These are phyloP conservation scores for Lactarius psammicola DNA, from an alignment of 768 basidiomycete genomes.

Conservation along the genomic window DNA sequence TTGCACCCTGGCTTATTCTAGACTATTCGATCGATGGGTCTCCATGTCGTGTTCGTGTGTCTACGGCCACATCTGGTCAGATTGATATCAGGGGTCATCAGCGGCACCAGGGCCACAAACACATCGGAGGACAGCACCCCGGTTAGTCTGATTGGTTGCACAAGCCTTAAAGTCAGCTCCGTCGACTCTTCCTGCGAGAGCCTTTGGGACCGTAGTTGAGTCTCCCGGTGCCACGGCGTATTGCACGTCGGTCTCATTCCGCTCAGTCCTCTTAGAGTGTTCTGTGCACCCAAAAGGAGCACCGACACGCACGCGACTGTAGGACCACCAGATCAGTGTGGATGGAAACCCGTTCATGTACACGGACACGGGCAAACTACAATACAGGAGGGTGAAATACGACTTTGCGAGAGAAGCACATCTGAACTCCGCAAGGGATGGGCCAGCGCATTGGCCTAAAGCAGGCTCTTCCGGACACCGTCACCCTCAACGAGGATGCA, in stretches of 20 bases:
- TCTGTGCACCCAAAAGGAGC: background rate
- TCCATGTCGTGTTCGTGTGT: background rate
- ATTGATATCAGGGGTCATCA: background rate
- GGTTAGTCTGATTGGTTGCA: background rate
- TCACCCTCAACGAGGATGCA: constrained; percentile 83
- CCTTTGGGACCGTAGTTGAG: constrained; percentile 1
- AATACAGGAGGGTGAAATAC: background rate
- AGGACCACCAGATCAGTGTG: background rate
- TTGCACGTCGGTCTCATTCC: background rate
- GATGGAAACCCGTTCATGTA: background rate
- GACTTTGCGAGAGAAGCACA: background rate
- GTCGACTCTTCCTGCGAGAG: background rate
- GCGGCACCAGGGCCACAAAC: background rate
- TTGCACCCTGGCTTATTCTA: background rate
- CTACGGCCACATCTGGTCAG: background rate
- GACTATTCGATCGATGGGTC: background rate
- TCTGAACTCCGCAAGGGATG: too few species aligned
- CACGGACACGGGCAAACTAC: background rate
- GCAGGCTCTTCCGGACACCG: constrained; percentile 37
- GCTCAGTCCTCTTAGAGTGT: background rate
- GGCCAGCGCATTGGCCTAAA: constrained; percentile 7
- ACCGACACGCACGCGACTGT: background rate
- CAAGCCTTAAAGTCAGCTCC: background rate
- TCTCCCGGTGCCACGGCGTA: background rate
- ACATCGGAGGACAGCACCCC: background rate